Conservation (phyloP, 352 stramenopile genomes). For the Globisporangium echinulatum region DNA sequence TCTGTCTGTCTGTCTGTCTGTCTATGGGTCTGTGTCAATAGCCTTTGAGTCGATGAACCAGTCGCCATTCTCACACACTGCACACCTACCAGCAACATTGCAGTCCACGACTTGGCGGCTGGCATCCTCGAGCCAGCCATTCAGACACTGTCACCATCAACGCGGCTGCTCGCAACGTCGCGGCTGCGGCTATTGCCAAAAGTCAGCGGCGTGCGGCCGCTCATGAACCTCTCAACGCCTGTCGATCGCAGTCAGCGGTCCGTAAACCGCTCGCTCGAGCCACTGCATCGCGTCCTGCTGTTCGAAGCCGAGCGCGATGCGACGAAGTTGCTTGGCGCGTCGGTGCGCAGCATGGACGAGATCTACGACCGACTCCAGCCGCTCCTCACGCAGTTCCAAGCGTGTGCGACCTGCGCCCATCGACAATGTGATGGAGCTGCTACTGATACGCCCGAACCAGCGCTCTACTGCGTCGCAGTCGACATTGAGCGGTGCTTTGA, state of each 20-base stretch:
- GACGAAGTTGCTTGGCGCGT: slow-evolving; percentile 42
- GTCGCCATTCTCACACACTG: too few relatives aligned
- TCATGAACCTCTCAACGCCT: slow-evolving; percentile 66
- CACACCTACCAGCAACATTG: slow-evolving; percentile 22
- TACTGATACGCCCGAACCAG: not conserved
- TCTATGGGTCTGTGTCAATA: too few relatives aligned
- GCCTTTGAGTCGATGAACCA: too few relatives aligned
- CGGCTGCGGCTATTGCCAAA: slow-evolving; percentile 64
- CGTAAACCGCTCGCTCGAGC: slow-evolving; percentile 56
- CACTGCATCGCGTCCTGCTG: slow-evolving; percentile 46
- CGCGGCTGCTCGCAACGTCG: slow-evolving; percentile 37
- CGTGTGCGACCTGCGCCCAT: slow-evolving; percentile 26
- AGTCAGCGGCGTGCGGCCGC: slow-evolving; percentile 48
- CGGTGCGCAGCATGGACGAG: slow-evolving; percentile 61
- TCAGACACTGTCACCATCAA: not conserved
- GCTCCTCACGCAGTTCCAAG: slow-evolving; percentile 29
- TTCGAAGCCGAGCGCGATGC: slow-evolving; percentile 59
- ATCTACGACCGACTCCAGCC: slow-evolving; percentile 48
- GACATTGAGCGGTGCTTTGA: slow-evolving; percentile 83
- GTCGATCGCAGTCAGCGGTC: slow-evolving; percentile 23
- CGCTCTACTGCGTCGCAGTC: slow-evolving; percentile 55
- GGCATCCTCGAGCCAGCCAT: slow-evolving; percentile 4
- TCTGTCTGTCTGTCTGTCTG: not conserved
- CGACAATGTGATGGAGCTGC: not conserved
- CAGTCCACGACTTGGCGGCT: slow-evolving; percentile 39